A percentile compares a stretch with the other conserved stretches of the same genome.
Evolutionary conservation across 148 eudicot genomes (phyloP).

Genomic region (Cornus kousa): DNA sequence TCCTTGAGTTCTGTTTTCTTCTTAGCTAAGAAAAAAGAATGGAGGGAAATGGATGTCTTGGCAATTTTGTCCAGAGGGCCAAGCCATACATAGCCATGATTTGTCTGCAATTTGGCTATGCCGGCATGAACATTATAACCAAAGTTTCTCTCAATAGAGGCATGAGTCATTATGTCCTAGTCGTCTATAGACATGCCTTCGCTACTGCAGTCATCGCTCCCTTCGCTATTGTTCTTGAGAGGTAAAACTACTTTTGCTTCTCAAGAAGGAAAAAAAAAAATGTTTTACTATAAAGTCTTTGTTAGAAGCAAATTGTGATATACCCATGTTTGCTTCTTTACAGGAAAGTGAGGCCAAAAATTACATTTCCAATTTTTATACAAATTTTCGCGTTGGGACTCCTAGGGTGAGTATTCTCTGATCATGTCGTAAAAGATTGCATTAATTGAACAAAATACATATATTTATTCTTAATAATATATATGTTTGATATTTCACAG

Average conservation of each 20-base stretch:
- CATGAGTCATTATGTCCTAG: conserved; percentile 85
- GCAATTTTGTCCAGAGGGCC: conserved; percentile 35
- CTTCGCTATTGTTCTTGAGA: conserved; percentile 71
- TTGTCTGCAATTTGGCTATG: conserved; percentile 69
- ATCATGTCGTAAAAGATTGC: not conserved
- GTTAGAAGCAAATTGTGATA: not conserved
- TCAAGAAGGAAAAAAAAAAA: too few relatives aligned
- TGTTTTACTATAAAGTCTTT: too few relatives aligned
- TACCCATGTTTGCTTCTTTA: not conserved
- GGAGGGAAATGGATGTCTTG: conserved; percentile 44
- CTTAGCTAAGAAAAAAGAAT: conserved; percentile 18
- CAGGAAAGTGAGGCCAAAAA: conserved; percentile 82
- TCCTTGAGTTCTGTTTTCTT: not conserved
- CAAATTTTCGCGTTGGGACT: conserved; percentile 84
- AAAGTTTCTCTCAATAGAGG: conserved; percentile 82
- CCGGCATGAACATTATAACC: conserved; percentile 81
- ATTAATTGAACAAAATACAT: not conserved
- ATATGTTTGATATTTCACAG: conserved; percentile 26
- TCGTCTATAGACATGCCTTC: conserved; percentile 78
- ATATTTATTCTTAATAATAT: too few relatives aligned
- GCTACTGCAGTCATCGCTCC: conserved; percentile 83
- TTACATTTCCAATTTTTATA: conserved; percentile 59
- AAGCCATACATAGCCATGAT: conserved; percentile 81
- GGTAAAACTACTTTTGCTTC: conserved; percentile 26
- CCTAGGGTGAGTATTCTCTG: conserved; percentile 55